These are phyloP conservation scores for Exutisphaerella laricina DNA, from an alignment of 2,329 filamentous ascomycete species.

Conservation along the genomic window DNA sequence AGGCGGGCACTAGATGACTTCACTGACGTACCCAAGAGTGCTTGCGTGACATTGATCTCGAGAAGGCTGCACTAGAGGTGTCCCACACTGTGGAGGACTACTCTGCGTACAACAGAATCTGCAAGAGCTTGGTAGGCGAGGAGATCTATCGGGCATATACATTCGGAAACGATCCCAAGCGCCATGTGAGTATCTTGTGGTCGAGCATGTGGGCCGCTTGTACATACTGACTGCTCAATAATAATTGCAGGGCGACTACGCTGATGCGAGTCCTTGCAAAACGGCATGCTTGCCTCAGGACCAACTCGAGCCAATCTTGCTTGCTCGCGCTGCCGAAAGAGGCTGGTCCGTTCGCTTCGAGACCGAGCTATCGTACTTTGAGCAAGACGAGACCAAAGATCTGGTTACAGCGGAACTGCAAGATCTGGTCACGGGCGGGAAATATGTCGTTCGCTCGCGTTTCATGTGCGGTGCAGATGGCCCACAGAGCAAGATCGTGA, in stretches of 20 bases:
- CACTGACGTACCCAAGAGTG: constrained; percentile 6
- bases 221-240: too few species aligned
- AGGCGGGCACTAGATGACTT: too few species aligned
- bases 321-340: neutral
- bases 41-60: constrained; percentile 4
- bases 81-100: neutral
- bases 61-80: constrained; percentile 1
- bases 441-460: constrained; percentile 2
- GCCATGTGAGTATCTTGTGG: too few species aligned
- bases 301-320: constrained; percentile 4
- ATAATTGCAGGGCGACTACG: constrained; percentile 7
- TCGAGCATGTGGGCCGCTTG: too few species aligned
- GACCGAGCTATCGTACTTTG: neutral
- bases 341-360: neutral
- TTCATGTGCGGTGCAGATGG: constrained; percentile 5
- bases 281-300: constrained; percentile 1
- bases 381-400: neutral
- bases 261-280: constrained; percentile 5
- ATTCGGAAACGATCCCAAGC: constrained; percentile 5
- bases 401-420: neutral
- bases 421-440: neutral
- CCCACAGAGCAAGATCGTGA: constrained; percentile 2
- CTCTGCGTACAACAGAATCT: constrained; percentile 3
- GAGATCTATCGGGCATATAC: constrained; percentile 7
- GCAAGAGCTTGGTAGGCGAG: constrained; percentile 5